Base-by-base conservation (phyloP, 225 moss, liverwort and hornwort genomes). In the Bryoerythrophyllum caledonicum region DNA sequence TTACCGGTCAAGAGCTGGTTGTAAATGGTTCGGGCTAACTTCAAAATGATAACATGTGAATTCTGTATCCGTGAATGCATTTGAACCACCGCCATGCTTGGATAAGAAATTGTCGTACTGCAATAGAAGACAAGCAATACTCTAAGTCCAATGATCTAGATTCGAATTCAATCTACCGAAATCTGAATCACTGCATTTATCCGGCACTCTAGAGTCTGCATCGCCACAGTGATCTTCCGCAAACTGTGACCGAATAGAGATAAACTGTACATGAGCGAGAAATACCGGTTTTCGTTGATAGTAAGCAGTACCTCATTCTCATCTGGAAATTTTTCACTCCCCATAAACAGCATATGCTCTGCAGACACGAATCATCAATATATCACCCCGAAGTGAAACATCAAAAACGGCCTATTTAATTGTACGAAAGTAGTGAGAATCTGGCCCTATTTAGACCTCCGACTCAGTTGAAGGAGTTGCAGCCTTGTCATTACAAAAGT, bases 321-420 rank as follows among this genome's bases (percentile, higher is more conserved):
- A 82, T 99, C 97, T 17, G 91, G 91, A 76, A 89, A 99, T 72
- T 91, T 99, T 59, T 90, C 84, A 77, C 95, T 99, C 10, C 97
- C 97, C 97, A 99, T 99, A 20, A 99, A 99, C 64, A 99, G 75
- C 97, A 99, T 99, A 83, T 99, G 97, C 83, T 99, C 97, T 93
- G 86, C 79, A 81, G 40, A 67, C 67, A 48, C 1, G 6, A 6
- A 70, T 10, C 60, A 23, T 34, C 40, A 48, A 53, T 14, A 77
- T 15, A 53, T n/a, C 5, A 12, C 64, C 34, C 59, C 24, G 48
- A 8, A 59, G 27, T 63, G 48, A 66, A 49, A 72, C 8, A 26
- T 73, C 21, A 62, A 27, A 59, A 17, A 52, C 56, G 37, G 46
- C 27, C 43, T 35, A 7, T 15, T 52, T 26, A 17, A 17, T 6